Evolutionary conservation across 805 yeast genomes (phyloP), one percentile per base, ranked within the genome.

Genomic region (Saccharomyces mikatae): DNA sequence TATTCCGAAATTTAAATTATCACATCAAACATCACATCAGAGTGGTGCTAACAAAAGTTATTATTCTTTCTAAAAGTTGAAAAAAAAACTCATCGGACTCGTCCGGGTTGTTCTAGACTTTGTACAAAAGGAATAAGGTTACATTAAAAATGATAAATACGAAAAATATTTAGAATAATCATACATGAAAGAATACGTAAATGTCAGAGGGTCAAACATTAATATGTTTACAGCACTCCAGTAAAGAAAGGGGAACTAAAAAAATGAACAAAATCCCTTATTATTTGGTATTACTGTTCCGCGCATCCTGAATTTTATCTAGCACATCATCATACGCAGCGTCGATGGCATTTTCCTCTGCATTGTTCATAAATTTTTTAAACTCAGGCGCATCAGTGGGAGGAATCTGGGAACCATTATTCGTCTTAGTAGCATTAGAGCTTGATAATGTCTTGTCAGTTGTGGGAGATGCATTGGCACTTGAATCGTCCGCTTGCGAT

Each of bases 251-350:
- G 17, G 44, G 17, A 17, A 36, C 6, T 2, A 36, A 36, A 31
- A 31, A 31, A 13, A 13, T 2, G 3, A 14, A 14, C 5, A 22
- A 17, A 17, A 17, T 36, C 24, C 44, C 13, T 27, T 11, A 53
- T 31, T 30, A 26, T 6, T 31, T 51, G 52, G 32, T 49, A 50
- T 8, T 47, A 31, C 30, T 49, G 54, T 28, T 56, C 60, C 75
- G 68, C 2, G 67, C 68, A 36, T 66, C 62, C 52, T 71, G 72
- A 36, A 75, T 55, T 49, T 69, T 71, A 52, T 75, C 77, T 31
- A 75, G 56, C n/a, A 75, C 72, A 53, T 70, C 65, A 58, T 74
- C 78, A 55, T 73, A 74, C 2, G 75, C 75, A 14, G 70, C 68
- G 52, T 67, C 70, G 36, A 70, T 66, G 1, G 67, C 68, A 26